Evolutionary conservation across 1,284 basidiomycete genomes (phyloP).

Genomic region (Ganoderma leucocontextum): DNA sequence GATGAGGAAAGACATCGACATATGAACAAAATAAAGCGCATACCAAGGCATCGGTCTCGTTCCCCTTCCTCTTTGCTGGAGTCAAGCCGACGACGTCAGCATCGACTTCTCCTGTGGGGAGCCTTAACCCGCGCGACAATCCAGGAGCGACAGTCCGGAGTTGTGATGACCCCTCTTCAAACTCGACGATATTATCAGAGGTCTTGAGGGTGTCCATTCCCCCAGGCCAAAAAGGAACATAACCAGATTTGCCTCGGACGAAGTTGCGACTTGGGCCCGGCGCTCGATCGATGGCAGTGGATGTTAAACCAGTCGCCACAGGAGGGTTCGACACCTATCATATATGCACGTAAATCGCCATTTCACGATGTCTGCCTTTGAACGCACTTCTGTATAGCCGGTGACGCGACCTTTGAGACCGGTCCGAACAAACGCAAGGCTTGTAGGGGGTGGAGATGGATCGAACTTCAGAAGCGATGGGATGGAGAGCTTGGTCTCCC

Average conservation of each 20-base stretch:
- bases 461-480: conserved; percentile 68
- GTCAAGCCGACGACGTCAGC: conserved; percentile 44
- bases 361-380: background rate
- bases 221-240: conserved; percentile 93
- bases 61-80: background rate
- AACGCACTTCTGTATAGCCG: conserved; percentile 77
- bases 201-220: conserved; percentile 75
- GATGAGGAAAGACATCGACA: background rate
- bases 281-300: conserved; percentile 85
- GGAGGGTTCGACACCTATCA: conserved; percentile 60
- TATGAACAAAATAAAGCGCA: background rate
- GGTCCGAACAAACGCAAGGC: conserved; percentile 76
- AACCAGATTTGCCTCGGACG: conserved; percentile 91
- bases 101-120: conserved; percentile 55
- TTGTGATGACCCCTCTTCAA: conserved; percentile 50
- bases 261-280: conserved; percentile 84
- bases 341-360: background rate
- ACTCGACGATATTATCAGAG: conserved; percentile 44
- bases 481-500: conserved; percentile 68
- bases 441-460: conserved; percentile 82
- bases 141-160: conserved; percentile 70
- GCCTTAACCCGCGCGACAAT: conserved; percentile 70
- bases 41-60: conserved; percentile 9
- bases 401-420: conserved; percentile 85
- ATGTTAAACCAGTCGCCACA: conserved; percentile 69